A percentile compares a stretch with the other conserved stretches of the same genome.
phyloP scores from a whole-genome alignment of 2,329 filamentous ascomycete species.

The Clarireedia homoeocarpa region DNA sequence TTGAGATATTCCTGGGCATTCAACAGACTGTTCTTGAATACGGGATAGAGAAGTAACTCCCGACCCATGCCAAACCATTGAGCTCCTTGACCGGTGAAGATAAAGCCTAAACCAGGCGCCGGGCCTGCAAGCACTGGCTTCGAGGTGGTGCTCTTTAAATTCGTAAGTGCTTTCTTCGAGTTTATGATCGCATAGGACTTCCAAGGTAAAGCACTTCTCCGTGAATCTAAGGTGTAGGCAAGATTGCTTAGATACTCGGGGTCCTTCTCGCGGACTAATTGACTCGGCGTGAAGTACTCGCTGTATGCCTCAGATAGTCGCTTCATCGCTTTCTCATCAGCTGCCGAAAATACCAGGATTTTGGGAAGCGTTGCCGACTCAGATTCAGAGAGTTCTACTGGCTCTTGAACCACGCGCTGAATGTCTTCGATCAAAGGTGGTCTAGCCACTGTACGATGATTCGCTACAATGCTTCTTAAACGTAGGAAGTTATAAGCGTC shows the following conservation, averaged over 20 bases:
- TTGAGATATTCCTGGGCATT: conserved; percentile 17
- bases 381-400: not conserved
- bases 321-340: not conserved
- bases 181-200: not conserved
- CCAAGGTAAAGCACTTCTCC: conserved; percentile 6
- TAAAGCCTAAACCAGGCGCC: conserved; percentile 2
- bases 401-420: not conserved
- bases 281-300: not conserved
- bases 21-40: conserved; percentile 12
- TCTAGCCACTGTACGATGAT: not conserved
- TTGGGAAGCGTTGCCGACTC: not conserved
- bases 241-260: not conserved
- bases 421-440: not conserved
- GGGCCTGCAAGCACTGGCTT: not conserved
- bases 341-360: not conserved
- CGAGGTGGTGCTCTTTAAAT: not conserved
- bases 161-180: not conserved
- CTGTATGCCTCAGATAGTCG: not conserved
- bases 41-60: conserved; percentile 8
- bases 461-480: not conserved
- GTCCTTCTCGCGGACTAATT: not conserved
- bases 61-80: conserved; percentile 18
- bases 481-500: not conserved
- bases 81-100: conserved; percentile 20
- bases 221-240: conserved; percentile 1